Conservation (phyloP, 163 green algal genomes). For the Scenedesmus sp. region DNA sequence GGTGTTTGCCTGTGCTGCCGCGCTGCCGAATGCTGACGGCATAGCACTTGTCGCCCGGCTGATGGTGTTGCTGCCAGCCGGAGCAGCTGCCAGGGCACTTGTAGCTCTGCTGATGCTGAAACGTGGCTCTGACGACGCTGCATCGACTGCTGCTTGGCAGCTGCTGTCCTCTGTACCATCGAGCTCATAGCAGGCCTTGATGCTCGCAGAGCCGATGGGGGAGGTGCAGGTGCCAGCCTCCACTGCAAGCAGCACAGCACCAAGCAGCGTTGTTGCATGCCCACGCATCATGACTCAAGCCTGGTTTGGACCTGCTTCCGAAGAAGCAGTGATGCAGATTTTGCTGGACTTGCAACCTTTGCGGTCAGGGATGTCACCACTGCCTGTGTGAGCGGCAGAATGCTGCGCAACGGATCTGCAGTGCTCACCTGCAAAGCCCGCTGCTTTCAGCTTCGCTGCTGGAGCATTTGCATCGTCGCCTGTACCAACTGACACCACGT, state of each 20-base stretch:
- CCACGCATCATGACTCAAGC: background rate
- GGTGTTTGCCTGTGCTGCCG: background rate
- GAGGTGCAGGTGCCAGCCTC: constrained; percentile 31
- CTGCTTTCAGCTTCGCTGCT: background rate
- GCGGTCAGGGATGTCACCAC: too few relatives aligned
- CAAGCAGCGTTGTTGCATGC: background rate
- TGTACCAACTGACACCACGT: constrained; percentile 6
- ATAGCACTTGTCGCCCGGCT: background rate
- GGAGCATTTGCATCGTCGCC: background rate
- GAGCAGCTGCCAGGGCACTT: background rate
- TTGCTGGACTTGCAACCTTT: background rate
- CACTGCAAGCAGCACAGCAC: constrained; percentile 17
- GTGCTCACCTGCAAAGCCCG: background rate
- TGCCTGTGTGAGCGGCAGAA: too few relatives aligned
- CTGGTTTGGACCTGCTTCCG: background rate
- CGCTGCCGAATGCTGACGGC: background rate
- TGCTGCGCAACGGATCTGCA: background rate
- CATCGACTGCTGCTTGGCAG: constrained; percentile 3
- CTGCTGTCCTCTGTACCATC: background rate
- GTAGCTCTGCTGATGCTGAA: background rate
- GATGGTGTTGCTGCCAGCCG: background rate
- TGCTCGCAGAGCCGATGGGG: background rate
- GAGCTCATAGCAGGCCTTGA: constrained; percentile 39
- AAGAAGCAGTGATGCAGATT: background rate
- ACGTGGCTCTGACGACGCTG: background rate